Base-by-base conservation (phyloP, 2,329 filamentous ascomycete species). In the Verticillium dahliae region DNA sequence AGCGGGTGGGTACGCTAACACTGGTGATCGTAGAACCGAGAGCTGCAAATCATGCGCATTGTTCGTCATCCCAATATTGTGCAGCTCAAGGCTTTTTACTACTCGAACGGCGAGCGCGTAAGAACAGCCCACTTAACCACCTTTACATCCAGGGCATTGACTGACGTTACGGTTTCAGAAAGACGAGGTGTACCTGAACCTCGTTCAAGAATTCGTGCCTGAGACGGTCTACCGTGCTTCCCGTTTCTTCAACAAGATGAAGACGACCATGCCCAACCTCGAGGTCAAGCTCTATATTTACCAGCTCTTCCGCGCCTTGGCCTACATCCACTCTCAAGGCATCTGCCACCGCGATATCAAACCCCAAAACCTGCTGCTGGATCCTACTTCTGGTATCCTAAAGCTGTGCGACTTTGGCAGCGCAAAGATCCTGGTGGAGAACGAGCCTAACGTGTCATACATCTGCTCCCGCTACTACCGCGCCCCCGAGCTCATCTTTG, bases 211-310 rank as follows among this genome's bases (percentile, higher is more conserved):
- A 76, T 99, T 92, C 71, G 95, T 99, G 58, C 95, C 95, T 58
- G 95, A 99, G 81, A 99, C 95, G 13, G 95, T 99, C 59, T 99
- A 99, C 78, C 89, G 95, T 72, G 95, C 95, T 54, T 98, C 95
- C 66, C 89, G 95, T 71, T 98, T 97, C 81, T 99, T 99, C 85
- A 98, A 96, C 85, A 99, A 99, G 83, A 90, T 98, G 89, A 99
- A 98, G 87, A 96, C 93, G 6, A 97, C 94, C 60, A 99, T 99
- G 95, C 95, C 95, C 15, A 97, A 94, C 70, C 86, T 99, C 69
- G 95, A 99, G 78, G 92, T 98, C 74, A 99, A 99, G 83, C 89
- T 99, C 65, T 99, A 98, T 83, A 99, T 94, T 75, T 99, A 99
- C 80, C 95, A 99, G 82, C 90, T 99, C 61, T 99, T 99, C 86